Evolutionary conservation across 208 protist genomes (phyloP).

Genomic region (Wallacemonas collosoma): DNA sequence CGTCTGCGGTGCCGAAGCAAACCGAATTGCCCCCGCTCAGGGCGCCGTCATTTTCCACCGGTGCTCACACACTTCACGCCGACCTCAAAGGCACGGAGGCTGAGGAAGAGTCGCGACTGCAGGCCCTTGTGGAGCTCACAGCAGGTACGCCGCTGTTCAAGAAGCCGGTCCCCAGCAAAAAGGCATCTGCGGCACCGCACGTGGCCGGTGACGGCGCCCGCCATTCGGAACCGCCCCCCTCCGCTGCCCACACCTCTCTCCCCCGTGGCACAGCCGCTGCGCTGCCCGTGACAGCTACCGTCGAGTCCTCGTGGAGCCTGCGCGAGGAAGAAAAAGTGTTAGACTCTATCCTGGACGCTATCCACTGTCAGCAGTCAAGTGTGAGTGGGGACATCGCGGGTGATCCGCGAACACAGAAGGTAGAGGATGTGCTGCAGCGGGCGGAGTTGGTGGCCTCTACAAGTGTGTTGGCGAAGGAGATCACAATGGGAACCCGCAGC

Average conservation of each 20-base stretch:
- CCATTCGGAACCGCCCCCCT: too few relatives aligned
- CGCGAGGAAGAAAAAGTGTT: conserved; percentile 56
- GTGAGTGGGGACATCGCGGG: conserved; percentile 60
- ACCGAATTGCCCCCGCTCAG: too few relatives aligned
- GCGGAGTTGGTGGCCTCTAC: conserved; percentile 53
- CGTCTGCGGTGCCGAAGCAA: too few relatives aligned
- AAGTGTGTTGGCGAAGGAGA: conserved; percentile 21
- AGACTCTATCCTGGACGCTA: conserved; percentile 56
- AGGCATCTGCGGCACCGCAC: too few relatives aligned
- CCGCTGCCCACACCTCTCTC: too few relatives aligned
- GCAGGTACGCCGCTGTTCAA: conserved; percentile 19
- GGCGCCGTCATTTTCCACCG: too few relatives aligned
- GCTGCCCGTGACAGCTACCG: background rate
- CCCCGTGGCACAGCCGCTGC: too few relatives aligned
- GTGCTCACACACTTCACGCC: background rate
- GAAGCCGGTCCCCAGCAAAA: background rate
- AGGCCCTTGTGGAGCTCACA: conserved; percentile 36
- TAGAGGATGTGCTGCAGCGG: conserved; percentile 51
- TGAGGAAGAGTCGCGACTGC: conserved; percentile 33
- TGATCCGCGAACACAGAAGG: conserved; percentile 15
- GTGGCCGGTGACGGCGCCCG: too few relatives aligned
- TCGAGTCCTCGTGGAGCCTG: background rate
- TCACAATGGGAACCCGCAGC: background rate
- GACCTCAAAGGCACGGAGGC: background rate
- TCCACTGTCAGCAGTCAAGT: conserved; percentile 61